Evolutionary conservation across 2,329 filamentous ascomycete species (phyloP), one percentile per base, ranked within the genome.

Genomic region (Aspergillus fructus): DNA sequence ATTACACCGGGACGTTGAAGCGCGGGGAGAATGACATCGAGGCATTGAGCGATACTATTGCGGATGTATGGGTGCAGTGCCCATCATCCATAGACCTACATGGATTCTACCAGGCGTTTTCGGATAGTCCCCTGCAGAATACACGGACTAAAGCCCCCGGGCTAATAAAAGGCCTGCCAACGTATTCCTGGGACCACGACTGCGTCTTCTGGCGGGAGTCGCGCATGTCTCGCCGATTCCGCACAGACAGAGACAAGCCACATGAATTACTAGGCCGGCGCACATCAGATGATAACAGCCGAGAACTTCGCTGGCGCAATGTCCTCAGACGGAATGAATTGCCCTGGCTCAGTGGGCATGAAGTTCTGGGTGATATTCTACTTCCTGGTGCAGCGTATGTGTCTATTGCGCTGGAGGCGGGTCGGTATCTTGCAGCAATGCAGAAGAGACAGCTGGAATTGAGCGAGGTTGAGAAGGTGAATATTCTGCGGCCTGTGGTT

Each of bases 121-220:
- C 27, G 3, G 9, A 0, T 30, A 3, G 3, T 11, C 11, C 8
- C 9, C 9, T 11, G 27, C 27, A 30, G 27, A 4, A 9, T 30
- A 30, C 8, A 11, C 8, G 8, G 9, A 9, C 27, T 3, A 30
- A 24, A 7, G 2, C 27, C 4, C 27, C 27, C 1, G 27, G 3
- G 9, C 9, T 30, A 11, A 30, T 2, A 64, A 65, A 34, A 63
- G 70, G 1, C 67, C 71, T 13, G 49, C 62, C 5, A 4, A 8
- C 24, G 3, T 47, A 47, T 23, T 13, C 24, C 23, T 47, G 45
- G 45, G 45, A 47, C n/a, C 45, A 47, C 9, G n/a, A 17, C 24
- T 5, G 23, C 4, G 15, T 33, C 7, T 47, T 30, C 24, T 47
- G 45, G 45, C 9, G 23, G 2, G 45, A 47, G 30, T 33, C 45